Conservation (phyloP, 1,139 yeast species). For the Torulaspora globosa region DNA sequence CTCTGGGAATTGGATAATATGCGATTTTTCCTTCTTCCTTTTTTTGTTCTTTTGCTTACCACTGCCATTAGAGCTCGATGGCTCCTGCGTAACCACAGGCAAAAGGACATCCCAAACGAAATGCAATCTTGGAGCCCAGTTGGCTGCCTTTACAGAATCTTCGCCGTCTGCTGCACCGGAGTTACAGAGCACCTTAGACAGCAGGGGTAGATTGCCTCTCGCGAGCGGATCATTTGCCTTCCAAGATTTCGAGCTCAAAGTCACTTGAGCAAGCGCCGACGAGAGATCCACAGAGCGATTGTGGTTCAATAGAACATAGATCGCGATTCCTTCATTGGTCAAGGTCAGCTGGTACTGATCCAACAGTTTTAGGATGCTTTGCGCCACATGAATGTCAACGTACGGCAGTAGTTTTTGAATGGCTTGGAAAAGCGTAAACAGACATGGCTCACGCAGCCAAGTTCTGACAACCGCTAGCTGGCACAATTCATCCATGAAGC, state of each 20-base stretch:
- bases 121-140: conserved; percentile 77
- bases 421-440: conserved; percentile 64
- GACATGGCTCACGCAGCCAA: conserved; percentile 83
- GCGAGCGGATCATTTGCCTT: conserved; percentile 67
- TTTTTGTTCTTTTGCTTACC: conserved; percentile 38
- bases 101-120: conserved; percentile 78
- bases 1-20: conserved; percentile 49
- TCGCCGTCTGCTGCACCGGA: conserved; percentile 38
- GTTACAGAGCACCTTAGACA: conserved; percentile 67
- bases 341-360: conserved; percentile 55
- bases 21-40: conserved; percentile 36
- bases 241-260: conserved; percentile 48
- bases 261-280: conserved; percentile 10
- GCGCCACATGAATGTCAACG: conserved; percentile 34
- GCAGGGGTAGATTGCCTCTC: conserved; percentile 56
- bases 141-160: conserved; percentile 48
- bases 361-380: conserved; percentile 40
- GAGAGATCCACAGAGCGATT: conserved; percentile 8
- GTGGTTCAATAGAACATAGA: conserved; percentile 51
- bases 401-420: conserved; percentile 36
- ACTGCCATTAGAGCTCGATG: conserved; percentile 23
- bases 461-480: conserved; percentile 61
- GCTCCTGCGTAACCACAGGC: conserved; percentile 35
- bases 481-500: conserved; percentile 48
- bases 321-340: conserved; percentile 77